These are phyloP conservation scores for Candida methanosorbosa DNA, from an alignment of 805 yeast genomes.

Conservation along the genomic window DNA sequence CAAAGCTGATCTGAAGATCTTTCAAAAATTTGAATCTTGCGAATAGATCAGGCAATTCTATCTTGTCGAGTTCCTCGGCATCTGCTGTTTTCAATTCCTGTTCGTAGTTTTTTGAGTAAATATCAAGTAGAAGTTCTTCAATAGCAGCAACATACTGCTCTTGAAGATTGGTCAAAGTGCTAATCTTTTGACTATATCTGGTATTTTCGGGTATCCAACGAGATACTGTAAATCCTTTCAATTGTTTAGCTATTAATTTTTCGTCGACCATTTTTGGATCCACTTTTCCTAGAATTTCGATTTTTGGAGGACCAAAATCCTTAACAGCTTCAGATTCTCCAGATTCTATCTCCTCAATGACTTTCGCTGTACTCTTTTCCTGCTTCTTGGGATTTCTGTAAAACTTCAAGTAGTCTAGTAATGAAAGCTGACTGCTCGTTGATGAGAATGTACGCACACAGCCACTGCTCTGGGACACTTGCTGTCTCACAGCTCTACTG, in stretches of 20 bases:
- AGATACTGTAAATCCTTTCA: constrained; percentile 21
- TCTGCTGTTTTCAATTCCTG: not conserved
- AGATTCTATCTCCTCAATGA: constrained; percentile 20
- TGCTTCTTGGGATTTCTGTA: too few species aligned
- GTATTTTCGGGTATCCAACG: constrained; percentile 23
- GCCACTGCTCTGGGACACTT: not conserved
- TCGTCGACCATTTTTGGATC: constrained; percentile 18
- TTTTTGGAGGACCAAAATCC: too few species aligned
- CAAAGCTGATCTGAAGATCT: constrained; percentile 36
- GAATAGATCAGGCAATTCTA: constrained; percentile 30
- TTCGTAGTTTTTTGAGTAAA: constrained; percentile 3
- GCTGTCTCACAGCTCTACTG: not conserved
- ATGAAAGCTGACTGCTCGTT: constrained; percentile 9
- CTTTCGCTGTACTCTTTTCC: constrained; percentile 17
- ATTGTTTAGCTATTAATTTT: constrained; percentile 10
- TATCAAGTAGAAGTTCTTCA: constrained; percentile 7
- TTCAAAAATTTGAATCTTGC: constrained; percentile 43
- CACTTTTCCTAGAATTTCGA: constrained; percentile 22
- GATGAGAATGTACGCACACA: constrained; percentile 7
- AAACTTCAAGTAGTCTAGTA: constrained; percentile 24
- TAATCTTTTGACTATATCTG: constrained; percentile 7
- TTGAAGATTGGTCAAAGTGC: not conserved
- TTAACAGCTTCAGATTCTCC: constrained; percentile 1
- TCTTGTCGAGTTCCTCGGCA: constrained; percentile 3
- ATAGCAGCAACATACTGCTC: constrained; percentile 8